Conservation (phyloP, 1,139 yeast genomes). For the Debaryomyces robertsiae region DNA sequence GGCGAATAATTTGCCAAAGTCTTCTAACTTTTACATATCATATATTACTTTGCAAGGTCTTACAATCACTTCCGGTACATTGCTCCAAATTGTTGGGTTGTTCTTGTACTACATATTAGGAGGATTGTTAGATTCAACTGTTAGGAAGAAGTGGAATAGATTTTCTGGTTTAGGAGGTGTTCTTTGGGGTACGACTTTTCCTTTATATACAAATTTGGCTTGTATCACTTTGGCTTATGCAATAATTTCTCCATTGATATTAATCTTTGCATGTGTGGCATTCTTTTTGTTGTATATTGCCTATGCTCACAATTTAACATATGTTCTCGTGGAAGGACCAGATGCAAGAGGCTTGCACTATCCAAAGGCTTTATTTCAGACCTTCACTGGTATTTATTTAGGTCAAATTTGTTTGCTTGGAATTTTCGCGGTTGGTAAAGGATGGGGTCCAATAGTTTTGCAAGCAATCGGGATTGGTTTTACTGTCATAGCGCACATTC, state of each 20-base stretch:
- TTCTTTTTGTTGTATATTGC: constrained; percentile 77
- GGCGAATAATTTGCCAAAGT: constrained; percentile 78
- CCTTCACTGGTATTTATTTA: constrained; percentile 83
- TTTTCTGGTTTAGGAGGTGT: constrained; percentile 62
- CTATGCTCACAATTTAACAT: constrained; percentile 75
- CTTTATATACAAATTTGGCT: constrained; percentile 78
- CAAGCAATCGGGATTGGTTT: constrained; percentile 65
- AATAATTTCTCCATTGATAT: constrained; percentile 72
- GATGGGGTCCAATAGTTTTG: constrained; percentile 90
- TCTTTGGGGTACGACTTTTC: constrained; percentile 90
- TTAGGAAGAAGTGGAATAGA: constrained; percentile 84
- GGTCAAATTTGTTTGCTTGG: constrained; percentile 87
- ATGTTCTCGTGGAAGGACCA: constrained; percentile 59
- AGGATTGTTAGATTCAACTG: constrained; percentile 69
- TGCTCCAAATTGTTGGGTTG: constrained; percentile 76
- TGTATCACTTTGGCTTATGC: constrained; percentile 80
- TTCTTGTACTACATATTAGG: constrained; percentile 73
- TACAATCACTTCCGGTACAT: constrained; percentile 74
- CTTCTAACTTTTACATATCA: constrained; percentile 83
- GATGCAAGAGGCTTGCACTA: constrained; percentile 86
- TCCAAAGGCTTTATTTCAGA: constrained; percentile 85
- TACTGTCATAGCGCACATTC: constrained; percentile 68
- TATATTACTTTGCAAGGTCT: constrained; percentile 81
- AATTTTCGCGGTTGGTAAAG: constrained; percentile 84
- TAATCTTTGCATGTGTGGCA: constrained; percentile 70